Evolutionary conservation across 306 rosid genomes (phyloP), one percentile per base, ranked within the genome.

Genomic region (Gynostemma pentaphyllum): DNA sequence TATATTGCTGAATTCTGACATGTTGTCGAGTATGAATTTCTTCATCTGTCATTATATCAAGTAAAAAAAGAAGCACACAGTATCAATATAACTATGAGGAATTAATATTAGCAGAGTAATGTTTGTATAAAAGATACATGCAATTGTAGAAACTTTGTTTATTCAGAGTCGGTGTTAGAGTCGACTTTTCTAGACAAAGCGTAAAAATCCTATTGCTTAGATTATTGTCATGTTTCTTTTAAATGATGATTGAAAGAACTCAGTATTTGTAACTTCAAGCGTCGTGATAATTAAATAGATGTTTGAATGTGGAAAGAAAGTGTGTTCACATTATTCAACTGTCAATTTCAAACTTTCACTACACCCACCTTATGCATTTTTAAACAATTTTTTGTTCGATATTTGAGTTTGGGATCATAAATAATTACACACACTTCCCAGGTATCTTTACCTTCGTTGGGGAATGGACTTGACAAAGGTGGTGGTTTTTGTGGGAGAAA

Each of bases 381-480:
- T 57, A 47, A 47, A 16, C 19, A 1, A 1, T 18, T 16, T 16
- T 18, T 47, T 18, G 4, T 9, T 9, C 11, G 3, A 42, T 0
- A 32, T 16, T 16, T 37, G 18, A 18, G 2, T 9, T 30, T 55
- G 62, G 36, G 45, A 32, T 32, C 46, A 32, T 12, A 23, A 9
- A 59, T 16, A 59, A 39, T 59, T 36, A 15, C 37, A n/a, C 47
- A 40, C 40, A 56, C 60, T 66, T 47, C 52, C 51, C 75, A 81
- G 83, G 75, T 78, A 82, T 62, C 69, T 82, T 22, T 78, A 73
- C 64, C 76, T 82, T 40, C 77, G 87, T 2, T 82, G 87, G 87
- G 83, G 83, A 15, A 56, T 78, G 74, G 79, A 78, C 50, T 54
- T 76, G 73, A 65, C 79, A 9, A 82, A 63, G 4, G 67, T 66